These are phyloP conservation scores for Ilex asprella DNA, from an alignment of 257 asterid genomes.

Conservation along the genomic window DNA sequence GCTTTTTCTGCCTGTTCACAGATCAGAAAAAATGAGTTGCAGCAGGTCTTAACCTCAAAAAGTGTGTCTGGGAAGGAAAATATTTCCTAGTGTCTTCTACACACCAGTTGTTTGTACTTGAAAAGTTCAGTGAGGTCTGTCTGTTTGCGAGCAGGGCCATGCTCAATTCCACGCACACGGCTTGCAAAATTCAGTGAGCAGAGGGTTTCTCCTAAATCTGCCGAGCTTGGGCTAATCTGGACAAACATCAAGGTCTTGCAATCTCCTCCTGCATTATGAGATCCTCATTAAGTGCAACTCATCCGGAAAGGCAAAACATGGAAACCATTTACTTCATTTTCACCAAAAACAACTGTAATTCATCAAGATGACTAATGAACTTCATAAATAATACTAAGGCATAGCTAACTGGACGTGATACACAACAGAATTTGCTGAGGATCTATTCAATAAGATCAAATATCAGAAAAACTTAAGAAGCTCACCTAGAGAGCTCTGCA, in stretches of 20 bases:
- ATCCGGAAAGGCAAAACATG: not conserved
- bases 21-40: not conserved
- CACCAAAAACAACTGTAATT: too few relatives aligned
- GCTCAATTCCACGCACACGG: constrained; percentile 91
- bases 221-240: constrained; percentile 63
- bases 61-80: not conserved
- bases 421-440: too few relatives aligned
- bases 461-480: not conserved
- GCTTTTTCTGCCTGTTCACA: constrained; percentile 74
- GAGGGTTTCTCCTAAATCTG: constrained; percentile 81
- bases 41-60: constrained; percentile 11
- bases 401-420: too few relatives aligned
- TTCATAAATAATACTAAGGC: too few relatives aligned
- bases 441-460: too few relatives aligned
- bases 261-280: constrained; percentile 74
- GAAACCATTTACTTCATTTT: not conserved
- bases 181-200: constrained; percentile 90
- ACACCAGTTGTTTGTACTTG: constrained; percentile 82
- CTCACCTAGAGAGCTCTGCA: constrained; percentile 94
- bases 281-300: constrained; percentile 10
- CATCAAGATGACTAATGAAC: too few relatives aligned
- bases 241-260: constrained; percentile 88
- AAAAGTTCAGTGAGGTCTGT: constrained; percentile 56
- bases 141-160: constrained; percentile 86
- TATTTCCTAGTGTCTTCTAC: constrained; percentile 12